Evolutionary conservation across 2,329 filamentous ascomycete genomes (phyloP).

Genomic region (Teratosphaeria zuluensis): DNA sequence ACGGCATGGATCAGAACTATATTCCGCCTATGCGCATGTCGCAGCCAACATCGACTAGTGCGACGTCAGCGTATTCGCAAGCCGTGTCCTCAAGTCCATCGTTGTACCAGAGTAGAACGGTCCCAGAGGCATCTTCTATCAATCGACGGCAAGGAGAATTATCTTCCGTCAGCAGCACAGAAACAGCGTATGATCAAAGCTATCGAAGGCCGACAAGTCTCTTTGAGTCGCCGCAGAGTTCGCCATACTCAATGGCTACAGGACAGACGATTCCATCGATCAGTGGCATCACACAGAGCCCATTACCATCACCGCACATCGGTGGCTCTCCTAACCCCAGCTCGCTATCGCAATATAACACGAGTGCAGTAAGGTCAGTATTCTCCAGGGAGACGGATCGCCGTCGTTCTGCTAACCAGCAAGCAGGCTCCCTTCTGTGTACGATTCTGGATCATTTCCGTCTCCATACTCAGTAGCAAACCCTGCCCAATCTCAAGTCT

Average conservation of each 20-base stretch:
- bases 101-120: slow-evolving; percentile 20
- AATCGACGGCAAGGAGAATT: slow-evolving; percentile 18
- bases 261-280: slow-evolving; percentile 23
- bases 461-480: slow-evolving; percentile 17
- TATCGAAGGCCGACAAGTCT: slow-evolving; percentile 22
- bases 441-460: slow-evolving; percentile 20
- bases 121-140: slow-evolving; percentile 8
- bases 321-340: slow-evolving; percentile 9
- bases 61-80: slow-evolving; percentile 15
- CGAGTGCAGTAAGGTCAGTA: slow-evolving; percentile 16
- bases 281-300: slow-evolving; percentile 25
- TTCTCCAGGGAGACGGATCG: background rate
- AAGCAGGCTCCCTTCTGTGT: slow-evolving; percentile 22
- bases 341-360: slow-evolving; percentile 17
- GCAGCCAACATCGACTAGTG: slow-evolving; percentile 18
- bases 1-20: slow-evolving; percentile 24
- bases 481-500: slow-evolving; percentile 10
- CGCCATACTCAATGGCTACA: slow-evolving; percentile 18
- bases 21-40: slow-evolving; percentile 24
- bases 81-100: slow-evolving; percentile 22
- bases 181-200: slow-evolving; percentile 15
- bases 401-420: background rate
- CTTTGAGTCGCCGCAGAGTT: slow-evolving; percentile 15
- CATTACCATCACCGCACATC: slow-evolving; percentile 22
- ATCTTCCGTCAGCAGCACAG: slow-evolving; percentile 6